These are phyloP conservation scores for Fistulifera solaris DNA, from an alignment of 108 stramenopile species.

Conservation along the genomic window DNA sequence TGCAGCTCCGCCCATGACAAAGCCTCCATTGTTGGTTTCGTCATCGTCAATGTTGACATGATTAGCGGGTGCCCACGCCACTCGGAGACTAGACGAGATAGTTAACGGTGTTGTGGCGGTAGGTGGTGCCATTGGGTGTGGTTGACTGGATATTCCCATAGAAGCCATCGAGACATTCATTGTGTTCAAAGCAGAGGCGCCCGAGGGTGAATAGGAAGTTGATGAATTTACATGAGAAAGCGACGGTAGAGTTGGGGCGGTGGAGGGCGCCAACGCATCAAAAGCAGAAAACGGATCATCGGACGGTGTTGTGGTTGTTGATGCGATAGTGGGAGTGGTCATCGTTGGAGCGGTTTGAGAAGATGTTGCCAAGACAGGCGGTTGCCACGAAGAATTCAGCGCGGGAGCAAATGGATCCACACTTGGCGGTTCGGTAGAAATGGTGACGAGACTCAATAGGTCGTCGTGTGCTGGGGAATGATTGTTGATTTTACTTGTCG, in stretches of 20 bases:
- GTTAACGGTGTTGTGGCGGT: background rate
- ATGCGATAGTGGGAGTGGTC: no score
- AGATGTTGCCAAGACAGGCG: no score
- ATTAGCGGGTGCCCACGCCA: background rate
- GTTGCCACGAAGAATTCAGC: no score
- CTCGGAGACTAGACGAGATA: background rate
- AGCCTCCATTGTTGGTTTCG: slow-evolving; percentile 8
- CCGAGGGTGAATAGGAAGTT: no score
- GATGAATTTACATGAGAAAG: background rate
- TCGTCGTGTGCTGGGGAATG: background rate
- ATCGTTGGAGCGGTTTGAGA: no score
- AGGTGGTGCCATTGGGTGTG: no score
- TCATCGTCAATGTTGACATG: no score
- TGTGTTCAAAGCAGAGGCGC: no score
- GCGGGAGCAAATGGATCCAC: background rate
- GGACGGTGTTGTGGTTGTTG: slow-evolving; percentile 2
- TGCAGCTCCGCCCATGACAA: slow-evolving; percentile 18
- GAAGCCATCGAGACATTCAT: no score
- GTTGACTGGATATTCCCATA: no score
- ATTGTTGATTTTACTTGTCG: background rate
- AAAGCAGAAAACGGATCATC: slow-evolving; percentile 31
- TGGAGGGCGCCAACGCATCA: slow-evolving; percentile 20
- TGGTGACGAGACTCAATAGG: slow-evolving; percentile 1
- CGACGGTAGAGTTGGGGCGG: background rate
- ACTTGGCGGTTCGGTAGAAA: background rate